phyloP scores from a whole-genome alignment of 2,329 filamentous ascomycete genomes.

The Thelonectria olida region DNA sequence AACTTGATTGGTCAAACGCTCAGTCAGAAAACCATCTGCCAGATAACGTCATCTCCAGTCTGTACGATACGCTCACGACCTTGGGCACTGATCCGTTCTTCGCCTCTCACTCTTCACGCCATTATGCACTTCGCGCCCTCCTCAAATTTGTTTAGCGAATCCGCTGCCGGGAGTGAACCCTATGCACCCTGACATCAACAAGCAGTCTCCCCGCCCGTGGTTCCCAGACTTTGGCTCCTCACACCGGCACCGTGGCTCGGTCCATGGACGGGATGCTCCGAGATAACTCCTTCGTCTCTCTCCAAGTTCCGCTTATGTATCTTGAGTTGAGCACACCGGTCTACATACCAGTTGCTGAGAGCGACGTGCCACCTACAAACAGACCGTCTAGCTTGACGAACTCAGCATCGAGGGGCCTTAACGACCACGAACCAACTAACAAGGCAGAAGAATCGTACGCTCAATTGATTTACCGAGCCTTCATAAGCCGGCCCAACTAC shows the following conservation, averaged over 20 bases:
- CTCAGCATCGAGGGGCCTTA: conserved; percentile 19
- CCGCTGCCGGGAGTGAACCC: no score
- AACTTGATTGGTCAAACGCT: no score
- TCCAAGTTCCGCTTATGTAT: conserved; percentile 30
- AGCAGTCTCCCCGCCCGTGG: conserved; percentile 28
- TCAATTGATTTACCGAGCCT: conserved; percentile 78
- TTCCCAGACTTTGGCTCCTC: conserved; percentile 29
- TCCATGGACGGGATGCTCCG: conserved; percentile 27
- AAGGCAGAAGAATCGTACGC: conserved; percentile 76
- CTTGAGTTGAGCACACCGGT: conserved; percentile 22
- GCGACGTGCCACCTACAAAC: conserved; percentile 7
- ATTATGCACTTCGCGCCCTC: no score
- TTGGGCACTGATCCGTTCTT: no score
- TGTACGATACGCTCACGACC: no score
- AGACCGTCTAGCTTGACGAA: conserved; percentile 16
- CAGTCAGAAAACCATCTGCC: no score
- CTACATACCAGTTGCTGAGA: conserved; percentile 22
- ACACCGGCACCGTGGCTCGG: conserved; percentile 26
- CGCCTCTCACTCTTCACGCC: no score
- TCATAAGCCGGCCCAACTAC: conserved; percentile 72
- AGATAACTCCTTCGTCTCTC: conserved; percentile 18
- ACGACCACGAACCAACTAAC: neutral
- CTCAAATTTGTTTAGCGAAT: no score
- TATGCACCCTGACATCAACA: conserved; percentile 39
- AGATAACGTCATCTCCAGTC: no score